Evolutionary conservation across 1,284 basidiomycete genomes (phyloP).

Genomic region (Melampsora larici-populina): DNA sequence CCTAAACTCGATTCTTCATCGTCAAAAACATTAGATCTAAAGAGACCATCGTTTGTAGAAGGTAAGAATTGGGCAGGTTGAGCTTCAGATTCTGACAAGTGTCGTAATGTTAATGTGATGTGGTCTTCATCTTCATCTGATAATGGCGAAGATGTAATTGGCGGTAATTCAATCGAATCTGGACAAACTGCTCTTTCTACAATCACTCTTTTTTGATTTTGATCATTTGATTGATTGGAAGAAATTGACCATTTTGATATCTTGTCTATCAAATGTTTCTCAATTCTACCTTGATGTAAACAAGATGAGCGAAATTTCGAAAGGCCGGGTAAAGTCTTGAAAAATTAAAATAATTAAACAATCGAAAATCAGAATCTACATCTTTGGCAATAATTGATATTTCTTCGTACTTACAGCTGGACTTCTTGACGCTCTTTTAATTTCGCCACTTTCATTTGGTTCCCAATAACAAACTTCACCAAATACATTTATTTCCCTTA

Average conservation of each 20-base stretch:
- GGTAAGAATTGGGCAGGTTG: background rate
- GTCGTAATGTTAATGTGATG: background rate
- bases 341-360: background rate
- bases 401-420: background rate
- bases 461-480: conserved; percentile 15
- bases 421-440: background rate
- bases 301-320: background rate
- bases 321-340: background rate
- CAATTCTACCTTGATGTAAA: conserved; percentile 6
- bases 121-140: background rate
- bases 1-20: background rate
- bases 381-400: background rate
- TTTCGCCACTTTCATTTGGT: background rate
- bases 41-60: background rate
- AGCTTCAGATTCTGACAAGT: background rate
- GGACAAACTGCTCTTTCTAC: conserved; percentile 8
- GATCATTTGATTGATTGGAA: background rate
- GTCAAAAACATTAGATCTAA: background rate
- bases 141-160: background rate
- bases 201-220: background rate
- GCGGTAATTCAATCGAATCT: background rate
- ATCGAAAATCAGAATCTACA: background rate
- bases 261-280: background rate
- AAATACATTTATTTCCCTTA: background rate
- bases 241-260: background rate